Evolutionary conservation across 2,329 filamentous ascomycete genomes (phyloP).

Genomic region (Neonectria hederae): DNA sequence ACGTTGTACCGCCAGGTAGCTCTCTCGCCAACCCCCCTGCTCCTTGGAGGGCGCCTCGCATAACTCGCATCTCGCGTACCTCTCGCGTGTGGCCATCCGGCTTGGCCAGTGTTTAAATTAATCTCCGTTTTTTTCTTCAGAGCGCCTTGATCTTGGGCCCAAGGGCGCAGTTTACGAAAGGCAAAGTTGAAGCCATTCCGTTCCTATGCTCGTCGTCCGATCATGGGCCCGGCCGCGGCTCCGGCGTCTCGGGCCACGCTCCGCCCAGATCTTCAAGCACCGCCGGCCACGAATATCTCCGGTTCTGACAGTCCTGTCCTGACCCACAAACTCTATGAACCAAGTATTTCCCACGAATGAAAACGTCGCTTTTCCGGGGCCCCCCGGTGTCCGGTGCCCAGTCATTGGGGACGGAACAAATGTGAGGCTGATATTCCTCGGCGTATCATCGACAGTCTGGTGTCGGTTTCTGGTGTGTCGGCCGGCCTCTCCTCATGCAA

Average conservation of each 20-base stretch:
- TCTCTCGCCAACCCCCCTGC: background rate
- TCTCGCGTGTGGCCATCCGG: background rate
- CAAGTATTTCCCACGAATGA: constrained; percentile 28
- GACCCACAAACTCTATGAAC: constrained; percentile 6
- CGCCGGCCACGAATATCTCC: constrained; percentile 17
- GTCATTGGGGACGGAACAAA: constrained; percentile 18
- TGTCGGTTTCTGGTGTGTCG: constrained; percentile 17
- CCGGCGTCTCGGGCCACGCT: constrained; percentile 23
- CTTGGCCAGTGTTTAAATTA: background rate
- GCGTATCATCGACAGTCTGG: constrained; percentile 19
- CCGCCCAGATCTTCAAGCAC: constrained; percentile 8
- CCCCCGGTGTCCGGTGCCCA: background rate
- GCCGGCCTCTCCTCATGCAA: constrained; percentile 10
- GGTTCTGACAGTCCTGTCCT: background rate
- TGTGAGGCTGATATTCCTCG: constrained; percentile 7
- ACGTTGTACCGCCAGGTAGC: background rate
- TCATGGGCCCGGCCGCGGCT: constrained; percentile 6
- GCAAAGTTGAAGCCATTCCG: constrained; percentile 5
- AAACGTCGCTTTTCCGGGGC: background rate
- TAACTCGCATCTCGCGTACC: background rate
- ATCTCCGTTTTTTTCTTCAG: background rate
- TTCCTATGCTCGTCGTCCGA: constrained; percentile 16
- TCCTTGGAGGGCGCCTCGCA: background rate
- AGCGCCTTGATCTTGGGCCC: background rate
- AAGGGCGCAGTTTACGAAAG: background rate